phyloP scores from a whole-genome alignment of 2,329 filamentous ascomycete genomes.

The Xylaria sp. region DNA sequence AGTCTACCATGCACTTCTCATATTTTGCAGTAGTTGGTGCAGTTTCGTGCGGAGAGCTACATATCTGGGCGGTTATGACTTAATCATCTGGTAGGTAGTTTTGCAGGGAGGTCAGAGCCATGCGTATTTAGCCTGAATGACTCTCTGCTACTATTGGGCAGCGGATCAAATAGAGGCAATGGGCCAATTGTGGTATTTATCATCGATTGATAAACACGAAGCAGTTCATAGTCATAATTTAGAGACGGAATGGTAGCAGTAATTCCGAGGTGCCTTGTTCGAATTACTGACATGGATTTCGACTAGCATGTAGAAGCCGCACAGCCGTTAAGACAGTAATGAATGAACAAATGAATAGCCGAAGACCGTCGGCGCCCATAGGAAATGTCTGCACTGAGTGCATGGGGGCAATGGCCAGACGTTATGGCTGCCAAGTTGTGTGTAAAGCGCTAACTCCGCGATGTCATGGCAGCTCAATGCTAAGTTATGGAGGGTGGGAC shows the following conservation, averaged over 20 bases:
- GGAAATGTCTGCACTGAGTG: neutral
- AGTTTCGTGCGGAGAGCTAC: slow-evolving; percentile 8
- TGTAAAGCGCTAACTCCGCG: neutral
- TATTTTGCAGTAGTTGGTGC: neutral
- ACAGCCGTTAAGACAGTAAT: neutral
- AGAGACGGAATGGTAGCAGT: too few species aligned
- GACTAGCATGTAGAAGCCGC: neutral
- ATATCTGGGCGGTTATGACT: neutral
- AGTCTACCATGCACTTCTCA: neutral
- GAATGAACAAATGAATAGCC: neutral
- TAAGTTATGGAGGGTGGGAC: neutral
- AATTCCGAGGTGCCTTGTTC: neutral
- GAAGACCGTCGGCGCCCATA: neutral
- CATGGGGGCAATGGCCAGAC: neutral
- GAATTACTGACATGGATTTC: neutral
- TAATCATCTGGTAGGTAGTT: neutral
- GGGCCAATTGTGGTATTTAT: neutral
- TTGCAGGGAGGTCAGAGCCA: neutral
- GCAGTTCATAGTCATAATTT: neutral
- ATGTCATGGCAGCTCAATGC: neutral
- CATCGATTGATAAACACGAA: neutral
- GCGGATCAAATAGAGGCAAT: neutral
- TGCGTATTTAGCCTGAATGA: slow-evolving; percentile 25
- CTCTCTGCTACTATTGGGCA: neutral
- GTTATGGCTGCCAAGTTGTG: neutral